Percentiles rank a stretch among this genome's conserved stretches.
These are phyloP conservation scores for Kitagawia praeruptora DNA, from an alignment of 129 eudicot species.

Conservation along the genomic window DNA sequence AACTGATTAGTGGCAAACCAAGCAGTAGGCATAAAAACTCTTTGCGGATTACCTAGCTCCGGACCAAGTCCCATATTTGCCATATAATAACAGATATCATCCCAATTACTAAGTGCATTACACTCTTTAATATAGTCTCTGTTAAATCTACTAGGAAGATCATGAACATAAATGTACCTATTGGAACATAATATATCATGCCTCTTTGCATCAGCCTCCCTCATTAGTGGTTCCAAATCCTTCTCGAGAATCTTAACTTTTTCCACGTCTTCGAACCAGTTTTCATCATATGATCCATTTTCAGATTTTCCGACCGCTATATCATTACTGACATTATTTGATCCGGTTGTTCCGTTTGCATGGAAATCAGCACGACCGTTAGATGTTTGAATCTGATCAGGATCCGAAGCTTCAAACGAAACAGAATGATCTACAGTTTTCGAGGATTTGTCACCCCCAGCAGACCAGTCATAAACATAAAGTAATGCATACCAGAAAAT, in stretches of 20 bases:
- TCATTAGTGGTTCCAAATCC: slow-evolving; percentile 37
- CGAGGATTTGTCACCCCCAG: slow-evolving; percentile 18
- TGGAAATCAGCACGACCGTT: not conserved
- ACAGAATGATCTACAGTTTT: slow-evolving; percentile 11
- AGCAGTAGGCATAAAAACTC: slow-evolving; percentile 39
- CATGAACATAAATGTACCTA: slow-evolving; percentile 55
- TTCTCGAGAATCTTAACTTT: slow-evolving; percentile 25
- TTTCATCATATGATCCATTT: slow-evolving; percentile 1
- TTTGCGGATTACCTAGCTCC: slow-evolving; percentile 36
- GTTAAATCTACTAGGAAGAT: slow-evolving; percentile 50
- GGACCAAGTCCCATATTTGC: slow-evolving; percentile 66
- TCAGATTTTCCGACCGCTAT: not conserved
- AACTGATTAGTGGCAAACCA: slow-evolving; percentile 77
- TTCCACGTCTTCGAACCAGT: slow-evolving; percentile 25
- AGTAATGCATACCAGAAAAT: slow-evolving; percentile 54
- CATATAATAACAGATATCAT: slow-evolving; percentile 53
- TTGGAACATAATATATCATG: slow-evolving; percentile 30
- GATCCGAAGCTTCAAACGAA: slow-evolving; percentile 16
- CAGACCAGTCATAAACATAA: slow-evolving; percentile 48
- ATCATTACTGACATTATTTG: not conserved
- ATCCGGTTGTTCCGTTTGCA: not conserved
- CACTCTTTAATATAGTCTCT: slow-evolving; percentile 42
- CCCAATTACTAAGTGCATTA: slow-evolving; percentile 41
- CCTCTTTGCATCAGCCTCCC: slow-evolving; percentile 12
- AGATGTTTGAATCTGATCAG: slow-evolving; percentile 3